A percentile compares a stretch with the other conserved stretches of the same genome.
These are phyloP conservation scores for Pyrenopolyporus hunteri DNA, from an alignment of 495 filamentous ascomycete genomes.

Conservation along the genomic window DNA sequence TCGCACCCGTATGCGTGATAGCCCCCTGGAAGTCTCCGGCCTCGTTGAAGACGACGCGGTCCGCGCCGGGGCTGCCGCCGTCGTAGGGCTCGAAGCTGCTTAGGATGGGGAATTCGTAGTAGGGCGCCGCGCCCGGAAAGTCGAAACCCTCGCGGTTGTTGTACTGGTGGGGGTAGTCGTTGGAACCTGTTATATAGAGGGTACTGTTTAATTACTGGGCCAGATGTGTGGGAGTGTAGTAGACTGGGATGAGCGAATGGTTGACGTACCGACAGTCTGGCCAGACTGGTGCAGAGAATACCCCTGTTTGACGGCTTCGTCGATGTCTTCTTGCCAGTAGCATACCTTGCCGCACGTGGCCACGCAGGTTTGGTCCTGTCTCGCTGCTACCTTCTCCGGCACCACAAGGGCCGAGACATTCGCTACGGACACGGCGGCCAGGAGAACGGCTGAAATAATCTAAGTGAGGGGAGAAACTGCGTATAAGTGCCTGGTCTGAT, in stretches of 20 bases:
- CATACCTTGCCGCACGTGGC: conserved; percentile 47
- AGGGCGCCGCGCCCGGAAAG: conserved; percentile 62
- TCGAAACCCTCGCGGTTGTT: conserved; percentile 76
- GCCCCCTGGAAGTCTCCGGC: conserved; percentile 58
- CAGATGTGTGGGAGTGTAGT: neutral
- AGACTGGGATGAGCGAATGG: too few relatives aligned
- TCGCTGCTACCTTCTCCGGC: conserved; percentile 24
- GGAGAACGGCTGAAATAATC: conserved; percentile 43
- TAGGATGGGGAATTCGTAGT: conserved; percentile 76
- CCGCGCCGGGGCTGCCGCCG: conserved; percentile 70
- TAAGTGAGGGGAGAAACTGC: conserved; percentile 14
- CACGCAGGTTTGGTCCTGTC: conserved; percentile 41
- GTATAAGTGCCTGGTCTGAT: neutral
- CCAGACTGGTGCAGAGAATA: conserved; percentile 56
- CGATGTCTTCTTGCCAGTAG: conserved; percentile 50
- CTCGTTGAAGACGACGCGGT: conserved; percentile 72
- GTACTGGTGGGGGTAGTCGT: conserved; percentile 73
- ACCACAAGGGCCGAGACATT: conserved; percentile 43
- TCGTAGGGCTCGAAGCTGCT: conserved; percentile 57
- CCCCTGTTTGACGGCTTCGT: conserved; percentile 56
- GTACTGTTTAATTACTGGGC: conserved; percentile 1
- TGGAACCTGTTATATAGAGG: conserved; percentile 27
- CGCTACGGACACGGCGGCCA: conserved; percentile 39
- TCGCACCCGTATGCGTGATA: conserved; percentile 74
- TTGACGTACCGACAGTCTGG: conserved; percentile 50